Base-by-base conservation (phyloP, 345 rosid genomes). In the Acer negundo region DNA sequence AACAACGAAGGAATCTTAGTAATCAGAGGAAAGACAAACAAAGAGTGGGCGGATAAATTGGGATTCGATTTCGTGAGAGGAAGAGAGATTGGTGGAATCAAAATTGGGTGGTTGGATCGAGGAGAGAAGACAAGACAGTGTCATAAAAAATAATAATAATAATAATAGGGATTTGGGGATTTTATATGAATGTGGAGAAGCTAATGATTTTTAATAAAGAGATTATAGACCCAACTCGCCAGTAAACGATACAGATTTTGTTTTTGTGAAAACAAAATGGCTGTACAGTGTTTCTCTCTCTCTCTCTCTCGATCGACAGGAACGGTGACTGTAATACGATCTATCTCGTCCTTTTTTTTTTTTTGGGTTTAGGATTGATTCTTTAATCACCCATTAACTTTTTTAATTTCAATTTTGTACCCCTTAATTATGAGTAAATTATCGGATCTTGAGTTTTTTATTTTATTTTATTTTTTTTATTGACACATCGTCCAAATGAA, bases 51-150 rank as follows among this genome's bases (percentile, higher is more conserved):
- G 12, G 49, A 44, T 44, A 19, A 16, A 59, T 20, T 10, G 63
- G 63, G 63, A 59, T 59, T 59, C 3, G 63, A 59, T 59, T 59
- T 59, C 70, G 16, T 20, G 11, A 44, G 40, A 24, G 56, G 6
- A 24, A 65, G 71, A 75, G 23, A 19, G 23, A 62, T 24, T 28
- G 24, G 44, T 28, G 38, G 49, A 26, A 70, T 56, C 20, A 1
- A 47, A 72, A 10, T 7, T 6, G 70, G 67, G 67, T 77, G 75
- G 62, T 61, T 77, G n/a, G 78, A 77, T 81, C 72, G 80, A 77
- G 84, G 66, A 69, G 70, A 46, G 62, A 46, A 62, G 16, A 51
- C 58, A 70, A 35, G 7, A 23, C 0, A 42, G 20, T 12, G 59
- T 26, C 10, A 24, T 16, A 51, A 66, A 35, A 1, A 38, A 10